Conservation (phyloP, 2,329 filamentous ascomycete species). For the Fusarium falciforme region DNA sequence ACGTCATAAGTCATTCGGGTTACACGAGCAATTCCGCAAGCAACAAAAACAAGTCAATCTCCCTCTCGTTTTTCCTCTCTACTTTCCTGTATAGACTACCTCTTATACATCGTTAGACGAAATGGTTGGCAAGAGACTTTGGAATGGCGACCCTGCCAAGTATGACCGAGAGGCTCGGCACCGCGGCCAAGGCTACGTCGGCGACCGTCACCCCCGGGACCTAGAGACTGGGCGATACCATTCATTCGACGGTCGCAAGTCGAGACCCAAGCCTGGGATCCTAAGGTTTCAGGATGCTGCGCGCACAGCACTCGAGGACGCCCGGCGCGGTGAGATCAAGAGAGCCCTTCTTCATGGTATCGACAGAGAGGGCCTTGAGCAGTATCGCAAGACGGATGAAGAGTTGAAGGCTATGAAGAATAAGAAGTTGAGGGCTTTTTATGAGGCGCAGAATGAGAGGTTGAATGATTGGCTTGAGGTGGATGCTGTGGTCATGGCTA, state of each 20-base stretch:
- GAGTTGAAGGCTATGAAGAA: constrained; percentile 46
- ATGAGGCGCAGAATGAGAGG: constrained; percentile 46
- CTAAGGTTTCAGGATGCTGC: constrained; percentile 55
- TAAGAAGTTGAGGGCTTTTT: constrained; percentile 45
- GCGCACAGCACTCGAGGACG: constrained; percentile 45
- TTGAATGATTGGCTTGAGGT: constrained; percentile 51
- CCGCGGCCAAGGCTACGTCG: constrained; percentile 15
- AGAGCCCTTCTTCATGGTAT: constrained; percentile 45
- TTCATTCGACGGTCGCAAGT: constrained; percentile 1
- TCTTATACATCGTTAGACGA: not conserved
- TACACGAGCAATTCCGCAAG: constrained; percentile 1
- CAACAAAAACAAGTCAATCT: constrained; percentile 6
- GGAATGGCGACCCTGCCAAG: constrained; percentile 3
- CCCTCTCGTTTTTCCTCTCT: not conserved
- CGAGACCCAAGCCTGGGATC: constrained; percentile 31
- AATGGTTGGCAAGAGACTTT: constrained; percentile 40
- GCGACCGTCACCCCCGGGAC: constrained; percentile 33
- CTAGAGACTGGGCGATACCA: constrained; percentile 32
- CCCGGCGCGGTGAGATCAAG: constrained; percentile 47
- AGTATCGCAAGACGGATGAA: constrained; percentile 44
- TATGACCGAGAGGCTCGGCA: constrained; percentile 11
- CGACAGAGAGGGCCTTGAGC: constrained; percentile 43
- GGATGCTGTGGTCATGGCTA: constrained; percentile 48
- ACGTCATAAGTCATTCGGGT: constrained; percentile 25
- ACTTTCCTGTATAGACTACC: not conserved